Evolutionary conservation across 1,139 yeast species (phyloP).

Genomic region (Magnusiomyces ingens): DNA sequence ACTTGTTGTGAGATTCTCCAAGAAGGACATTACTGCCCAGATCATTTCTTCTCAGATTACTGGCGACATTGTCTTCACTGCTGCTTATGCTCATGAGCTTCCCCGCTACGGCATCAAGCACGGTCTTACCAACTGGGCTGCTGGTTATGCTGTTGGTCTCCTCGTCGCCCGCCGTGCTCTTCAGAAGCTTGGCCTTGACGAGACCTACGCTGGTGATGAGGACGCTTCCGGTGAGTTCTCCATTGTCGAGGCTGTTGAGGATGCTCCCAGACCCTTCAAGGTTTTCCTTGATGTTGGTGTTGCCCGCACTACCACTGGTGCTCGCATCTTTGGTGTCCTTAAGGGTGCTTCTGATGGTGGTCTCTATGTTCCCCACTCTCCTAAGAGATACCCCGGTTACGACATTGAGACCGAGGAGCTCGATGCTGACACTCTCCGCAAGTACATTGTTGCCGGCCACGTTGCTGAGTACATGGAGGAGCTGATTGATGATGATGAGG

Average conservation of each 20-base stretch:
- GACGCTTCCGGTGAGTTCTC: conserved; percentile 99
- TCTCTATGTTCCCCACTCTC: conserved; percentile 97
- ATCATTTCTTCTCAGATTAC: conserved; percentile 93
- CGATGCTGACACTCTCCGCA: conserved; percentile 96
- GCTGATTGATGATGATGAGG: conserved; percentile 99
- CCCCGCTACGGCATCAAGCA: conserved; percentile 97
- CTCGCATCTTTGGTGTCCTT: conserved; percentile 97
- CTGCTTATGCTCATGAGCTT: conserved; percentile 98
- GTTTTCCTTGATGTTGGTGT: conserved; percentile 99
- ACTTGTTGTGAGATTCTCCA: conserved; percentile 99
- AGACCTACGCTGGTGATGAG: conserved; percentile 97
- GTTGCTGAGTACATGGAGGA: conserved; percentile 99
- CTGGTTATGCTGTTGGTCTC: conserved; percentile 99
- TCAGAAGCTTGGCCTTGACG: conserved; percentile 96
- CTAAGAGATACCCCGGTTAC: conserved; percentile 99
- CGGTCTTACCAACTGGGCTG: conserved; percentile 99
- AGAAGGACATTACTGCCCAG: conserved; percentile 98
- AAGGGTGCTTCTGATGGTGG: conserved; percentile 99
- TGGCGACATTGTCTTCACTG: conserved; percentile 93
- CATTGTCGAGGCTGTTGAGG: conserved; percentile 89
- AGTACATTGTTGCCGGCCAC: conserved; percentile 99
- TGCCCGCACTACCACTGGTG: conserved; percentile 99
- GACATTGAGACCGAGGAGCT: conserved; percentile 98
- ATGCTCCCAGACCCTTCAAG: conserved; percentile 99
- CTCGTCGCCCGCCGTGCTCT: conserved; percentile 99